Evolutionary conservation across 192 early-diverging fungal genomes (phyloP), one percentile per base, ranked within the genome.

Genomic region (Coemansia sp.): DNA sequence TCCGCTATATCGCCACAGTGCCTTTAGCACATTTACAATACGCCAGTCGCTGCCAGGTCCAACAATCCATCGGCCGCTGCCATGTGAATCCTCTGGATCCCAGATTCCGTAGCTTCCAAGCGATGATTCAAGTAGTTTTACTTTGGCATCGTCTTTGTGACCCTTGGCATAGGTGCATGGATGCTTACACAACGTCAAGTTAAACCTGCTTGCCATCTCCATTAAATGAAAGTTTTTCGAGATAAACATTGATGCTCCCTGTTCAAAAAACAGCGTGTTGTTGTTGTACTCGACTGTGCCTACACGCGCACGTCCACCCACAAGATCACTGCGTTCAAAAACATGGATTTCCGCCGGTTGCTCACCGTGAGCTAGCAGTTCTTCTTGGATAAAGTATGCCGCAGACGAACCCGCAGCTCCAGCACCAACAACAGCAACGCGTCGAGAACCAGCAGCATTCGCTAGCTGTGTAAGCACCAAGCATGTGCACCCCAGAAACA

Each of bases 171-270:
- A 66, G 17, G 65, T 68, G 48, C 65, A 68, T 17, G 65, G 65
- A 49, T 68, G 65, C 10, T 38, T 8, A 37, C 65, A 68, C n/a
- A 68, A 48, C 31, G 65, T 56, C 17, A 68, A 53, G 36, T 68
- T 60, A 48, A 56, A 68, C 15, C 30, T 53, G n/a, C 21, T n/a
- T 0, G 65, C 52, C 48, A 60, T 9, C 38, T 60, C 65, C 11
- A 60, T 15, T 36, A 68, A 32, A 17, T 68, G 57, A 11, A 20
- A 37, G 65, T 68, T 68, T 18, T 56, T 60, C 36, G 52, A 46
- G 15, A 68, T 60, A 17, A 68, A 68, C 65, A 68, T 68, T 3
- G 65, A 68, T 12, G 65, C 65, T 5, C 65, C 65, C 26, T 40
- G 44, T 49, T 68, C 65, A 53, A 56, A 68, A 11, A 56, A 37